These are phyloP conservation scores for Chlamydomonas sphaeroides DNA, from an alignment of 139 green algal genomes.

Conservation along the genomic window DNA sequence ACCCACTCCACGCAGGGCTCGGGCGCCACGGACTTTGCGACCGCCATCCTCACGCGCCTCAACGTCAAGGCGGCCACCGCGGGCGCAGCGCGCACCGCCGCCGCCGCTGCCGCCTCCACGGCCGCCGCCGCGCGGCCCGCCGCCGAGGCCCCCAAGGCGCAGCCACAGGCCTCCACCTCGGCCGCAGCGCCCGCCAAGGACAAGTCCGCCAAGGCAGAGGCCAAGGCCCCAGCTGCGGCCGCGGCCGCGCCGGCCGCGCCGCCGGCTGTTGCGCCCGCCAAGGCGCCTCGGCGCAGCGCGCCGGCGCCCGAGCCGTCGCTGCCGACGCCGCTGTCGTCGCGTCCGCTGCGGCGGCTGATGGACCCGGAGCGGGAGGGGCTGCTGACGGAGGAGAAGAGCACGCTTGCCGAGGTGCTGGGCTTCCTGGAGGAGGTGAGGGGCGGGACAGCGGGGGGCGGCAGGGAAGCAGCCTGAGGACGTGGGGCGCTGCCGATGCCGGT, in stretches of 20 bases:
- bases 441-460: no score
- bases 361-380: slow-evolving; percentile 56
- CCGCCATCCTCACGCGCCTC: slow-evolving; percentile 31
- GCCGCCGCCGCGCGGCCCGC: background rate
- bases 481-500: no score
- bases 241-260: background rate
- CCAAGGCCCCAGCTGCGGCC: background rate
- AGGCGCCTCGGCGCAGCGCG: background rate
- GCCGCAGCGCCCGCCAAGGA: background rate
- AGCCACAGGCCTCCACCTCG: background rate
- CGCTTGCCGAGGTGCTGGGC: slow-evolving; percentile 39
- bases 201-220: background rate
- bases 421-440: slow-evolving; percentile 62
- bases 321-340: background rate
- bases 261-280: background rate
- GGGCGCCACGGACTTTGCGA: slow-evolving; percentile 2
- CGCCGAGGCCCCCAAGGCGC: background rate
- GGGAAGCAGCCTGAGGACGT: no score
- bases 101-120: background rate
- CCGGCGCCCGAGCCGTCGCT: background rate
- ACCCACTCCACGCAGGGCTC: background rate
- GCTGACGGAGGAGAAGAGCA: slow-evolving; percentile 57
- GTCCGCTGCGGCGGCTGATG: slow-evolving; percentile 57
- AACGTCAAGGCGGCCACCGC: slow-evolving; percentile 35
- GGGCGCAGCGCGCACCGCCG: background rate